These are phyloP conservation scores for Knufia fluminis DNA, from an alignment of 2,329 filamentous ascomycete species.

Conservation along the genomic window DNA sequence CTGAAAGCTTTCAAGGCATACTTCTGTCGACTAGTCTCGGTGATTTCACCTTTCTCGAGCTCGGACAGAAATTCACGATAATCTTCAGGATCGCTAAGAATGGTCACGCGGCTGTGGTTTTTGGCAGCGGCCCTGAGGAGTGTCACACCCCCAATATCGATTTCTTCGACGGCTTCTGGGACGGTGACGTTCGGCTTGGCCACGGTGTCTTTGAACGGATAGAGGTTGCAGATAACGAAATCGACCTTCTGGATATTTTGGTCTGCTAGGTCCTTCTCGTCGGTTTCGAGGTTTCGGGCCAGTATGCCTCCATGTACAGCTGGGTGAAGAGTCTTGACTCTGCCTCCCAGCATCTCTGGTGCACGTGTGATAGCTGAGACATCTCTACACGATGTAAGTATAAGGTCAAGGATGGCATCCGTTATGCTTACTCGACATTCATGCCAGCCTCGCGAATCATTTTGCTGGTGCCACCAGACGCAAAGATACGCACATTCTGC, in stretches of 20 bases:
- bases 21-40: constrained; percentile 71
- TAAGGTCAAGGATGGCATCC: neutral
- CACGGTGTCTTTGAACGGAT: constrained; percentile 98
- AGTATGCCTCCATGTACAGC: constrained; percentile 80
- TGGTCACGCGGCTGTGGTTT: constrained; percentile 92
- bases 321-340: constrained; percentile 93
- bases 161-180: constrained; percentile 93
- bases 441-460: constrained; percentile 96
- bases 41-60: constrained; percentile 77
- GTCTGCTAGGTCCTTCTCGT: constrained; percentile 92
- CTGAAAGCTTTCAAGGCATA: constrained; percentile 98
- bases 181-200: constrained; percentile 96
- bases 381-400: constrained; percentile 52
- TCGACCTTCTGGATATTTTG: constrained; percentile 94
- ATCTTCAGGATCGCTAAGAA: constrained; percentile 86
- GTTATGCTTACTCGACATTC: constrained; percentile 68
- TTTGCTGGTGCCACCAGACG: constrained; percentile 88
- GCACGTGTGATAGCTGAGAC: constrained; percentile 95
- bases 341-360: constrained; percentile 89
- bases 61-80: constrained; percentile 91
- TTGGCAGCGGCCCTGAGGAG: constrained; percentile 93
- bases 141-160: constrained; percentile 96
- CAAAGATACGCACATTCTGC: constrained; percentile 84
- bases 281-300: constrained; percentile 83
- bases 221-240: constrained; percentile 96